phyloP scores from a whole-genome alignment of 2,329 filamentous ascomycete genomes.

The Aspergillus oerlinghausenensis region DNA sequence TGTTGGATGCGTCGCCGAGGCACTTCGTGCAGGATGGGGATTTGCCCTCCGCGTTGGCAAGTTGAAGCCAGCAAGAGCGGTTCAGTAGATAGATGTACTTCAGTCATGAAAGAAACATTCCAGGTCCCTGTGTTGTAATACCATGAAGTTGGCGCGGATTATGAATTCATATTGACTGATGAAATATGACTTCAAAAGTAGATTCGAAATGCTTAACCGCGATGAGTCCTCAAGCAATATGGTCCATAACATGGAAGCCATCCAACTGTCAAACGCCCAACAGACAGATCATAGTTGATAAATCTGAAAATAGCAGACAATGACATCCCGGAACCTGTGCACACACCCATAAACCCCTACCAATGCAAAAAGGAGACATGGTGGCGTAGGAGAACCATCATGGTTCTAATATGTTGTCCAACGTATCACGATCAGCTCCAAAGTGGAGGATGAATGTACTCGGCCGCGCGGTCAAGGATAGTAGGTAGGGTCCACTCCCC shows the following conservation, averaged over 20 bases:
- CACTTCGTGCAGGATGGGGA: slow-evolving; percentile 15
- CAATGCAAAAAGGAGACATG: neutral
- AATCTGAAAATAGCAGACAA: neutral
- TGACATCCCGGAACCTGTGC: neutral
- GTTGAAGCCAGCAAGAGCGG: neutral
- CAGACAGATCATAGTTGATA: neutral
- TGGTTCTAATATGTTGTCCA: neutral
- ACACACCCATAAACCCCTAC: slow-evolving; percentile 1
- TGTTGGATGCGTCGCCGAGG: slow-evolving; percentile 15
- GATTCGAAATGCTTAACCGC: neutral
- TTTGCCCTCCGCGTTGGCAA: neutral
- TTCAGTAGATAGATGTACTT: neutral
- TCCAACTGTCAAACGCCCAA: neutral
- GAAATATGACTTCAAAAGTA: neutral
- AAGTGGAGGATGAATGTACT: slow-evolving; percentile 46
- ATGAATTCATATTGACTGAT: neutral
- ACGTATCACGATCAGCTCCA: slow-evolving; percentile 29
- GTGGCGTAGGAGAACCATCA: neutral
- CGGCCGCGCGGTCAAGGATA: slow-evolving; percentile 43
- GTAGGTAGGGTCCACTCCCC: slow-evolving; percentile 44
- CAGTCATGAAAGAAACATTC: neutral
- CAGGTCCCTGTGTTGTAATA: neutral
- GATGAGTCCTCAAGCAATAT: too few relatives aligned
- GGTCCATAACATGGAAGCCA: neutral
- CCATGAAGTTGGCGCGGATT: neutral